Percentiles rank a stretch among this genome's conserved stretches.
Evolutionary conservation across 169 alveolate genomes (phyloP).

Genomic region (Plasmodium billcollinsi): DNA sequence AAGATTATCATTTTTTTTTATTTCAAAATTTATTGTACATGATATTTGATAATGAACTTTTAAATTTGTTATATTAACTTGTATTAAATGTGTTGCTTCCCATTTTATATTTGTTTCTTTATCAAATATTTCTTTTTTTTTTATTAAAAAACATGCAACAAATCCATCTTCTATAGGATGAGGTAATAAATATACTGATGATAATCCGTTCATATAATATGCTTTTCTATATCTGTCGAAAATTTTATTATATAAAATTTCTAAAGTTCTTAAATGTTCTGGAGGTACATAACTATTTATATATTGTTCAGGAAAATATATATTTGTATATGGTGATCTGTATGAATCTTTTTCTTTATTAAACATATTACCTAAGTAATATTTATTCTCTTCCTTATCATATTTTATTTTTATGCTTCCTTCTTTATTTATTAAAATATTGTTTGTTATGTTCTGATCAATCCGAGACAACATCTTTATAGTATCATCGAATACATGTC

Average conservation of each 20-base stretch:
- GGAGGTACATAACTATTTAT: conserved; percentile 57
- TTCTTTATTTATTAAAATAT: conserved; percentile 60
- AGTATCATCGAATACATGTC: conserved; percentile 59
- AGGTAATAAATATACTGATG: conserved; percentile 69
- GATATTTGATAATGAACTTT: conserved; percentile 51
- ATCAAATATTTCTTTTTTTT: conserved; percentile 40
- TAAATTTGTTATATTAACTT: conserved; percentile 42
- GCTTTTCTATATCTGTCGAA: conserved; percentile 56
- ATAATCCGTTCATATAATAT: conserved; percentile 52
- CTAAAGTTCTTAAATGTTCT: conserved; percentile 48
- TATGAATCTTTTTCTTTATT: conserved; percentile 67
- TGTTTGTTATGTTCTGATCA: conserved; percentile 60
- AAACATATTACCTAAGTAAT: conserved; percentile 64
- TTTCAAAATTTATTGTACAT: conserved; percentile 35
- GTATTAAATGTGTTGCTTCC: conserved; percentile 74
- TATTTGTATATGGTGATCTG: conserved; percentile 63
- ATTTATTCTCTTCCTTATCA: conserved; percentile 54
- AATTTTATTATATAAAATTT: conserved; percentile 47
- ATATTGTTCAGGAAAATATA: conserved; percentile 38
- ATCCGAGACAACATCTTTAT: conserved; percentile 36
- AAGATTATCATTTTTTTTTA: conserved; percentile 27
- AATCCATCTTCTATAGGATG: conserved; percentile 71
- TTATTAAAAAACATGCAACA: conserved; percentile 65
- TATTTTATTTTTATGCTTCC: conserved; percentile 58
- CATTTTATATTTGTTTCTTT: conserved; percentile 9